Conservation (phyloP, 768 basidiomycete species). For the Austroboletus festivus region DNA sequence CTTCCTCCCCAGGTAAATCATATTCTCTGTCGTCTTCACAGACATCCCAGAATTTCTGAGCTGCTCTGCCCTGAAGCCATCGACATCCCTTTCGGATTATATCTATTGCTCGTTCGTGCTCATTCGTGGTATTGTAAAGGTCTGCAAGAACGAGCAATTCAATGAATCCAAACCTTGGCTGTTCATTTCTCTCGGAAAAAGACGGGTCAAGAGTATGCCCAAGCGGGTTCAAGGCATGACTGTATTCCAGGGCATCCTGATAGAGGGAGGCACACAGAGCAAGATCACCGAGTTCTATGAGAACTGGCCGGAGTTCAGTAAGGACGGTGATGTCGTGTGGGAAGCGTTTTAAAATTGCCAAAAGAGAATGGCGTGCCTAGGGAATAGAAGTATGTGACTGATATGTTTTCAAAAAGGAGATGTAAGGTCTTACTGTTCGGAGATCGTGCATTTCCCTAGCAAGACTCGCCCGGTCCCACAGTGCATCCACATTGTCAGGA, state of each 20-base stretch:
- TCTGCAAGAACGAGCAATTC: slow-evolving; percentile 86
- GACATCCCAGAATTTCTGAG: slow-evolving; percentile 76
- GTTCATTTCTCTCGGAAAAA: slow-evolving; percentile 6
- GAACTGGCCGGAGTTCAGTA: slow-evolving; percentile 58
- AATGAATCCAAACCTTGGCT: slow-evolving; percentile 33
- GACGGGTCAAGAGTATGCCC: slow-evolving; percentile 40
- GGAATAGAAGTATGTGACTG: background rate
- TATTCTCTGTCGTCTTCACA: slow-evolving; percentile 89
- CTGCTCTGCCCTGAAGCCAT: slow-evolving; percentile 85
- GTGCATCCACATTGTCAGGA: slow-evolving; percentile 75
- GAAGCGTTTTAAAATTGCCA: slow-evolving; percentile 26
- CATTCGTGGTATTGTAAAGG: slow-evolving; percentile 67
- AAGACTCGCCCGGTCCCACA: slow-evolving; percentile 86
- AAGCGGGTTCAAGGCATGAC: slow-evolving; percentile 39
- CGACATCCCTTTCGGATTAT: slow-evolving; percentile 73
- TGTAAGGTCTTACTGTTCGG: slow-evolving; percentile 47
- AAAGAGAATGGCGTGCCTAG: slow-evolving; percentile 28
- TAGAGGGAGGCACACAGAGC: slow-evolving; percentile 62
- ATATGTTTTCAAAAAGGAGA: background rate
- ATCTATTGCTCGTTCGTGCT: slow-evolving; percentile 64
- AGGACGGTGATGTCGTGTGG: slow-evolving; percentile 78
- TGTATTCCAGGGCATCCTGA: slow-evolving; percentile 70
- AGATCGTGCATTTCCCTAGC: slow-evolving; percentile 74
- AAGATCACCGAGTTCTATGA: slow-evolving; percentile 61
- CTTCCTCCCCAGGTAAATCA: slow-evolving; percentile 57